Base-by-base conservation (phyloP, 148 eudicot genomes). In the Cornus controversa region DNA sequence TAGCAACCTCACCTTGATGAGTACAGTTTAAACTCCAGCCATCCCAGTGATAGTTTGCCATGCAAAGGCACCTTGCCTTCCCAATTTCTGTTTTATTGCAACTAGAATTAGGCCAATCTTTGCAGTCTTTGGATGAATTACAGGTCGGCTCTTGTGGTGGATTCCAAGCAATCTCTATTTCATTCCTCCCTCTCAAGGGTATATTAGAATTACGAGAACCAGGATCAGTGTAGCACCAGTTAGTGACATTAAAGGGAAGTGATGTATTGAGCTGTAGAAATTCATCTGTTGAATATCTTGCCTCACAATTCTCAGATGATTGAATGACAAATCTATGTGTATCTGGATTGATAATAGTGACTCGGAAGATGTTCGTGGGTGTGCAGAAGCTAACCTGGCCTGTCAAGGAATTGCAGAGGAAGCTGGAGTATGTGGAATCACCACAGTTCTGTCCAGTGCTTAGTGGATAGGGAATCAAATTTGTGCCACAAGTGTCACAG, bases 391-490 rank as follows among this genome's bases (percentile, higher is more conserved):
- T 40, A 66, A 76, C 58, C 47, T 76, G 78, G 26, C 71, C 78
- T 4, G 72, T 76, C 18, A 5, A 58, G 26, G 29, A 58, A 31
- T 66, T 66, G 71, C 78, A 76, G 6, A 0, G 7, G n/a, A 76
- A 76, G 28, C 26, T 22, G 70, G 8, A 28, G 42, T 76, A 76
- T n/a, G 62, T 24, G 71, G 71, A 64, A 67, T 76, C 78, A 58
- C 78, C 78, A 76, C 78, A 76, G 15, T 20, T 50, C 16, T 47
- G 6, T 1, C 40, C 71, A 16, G 34, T 65, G 78, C 78, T 76
- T 31, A 76, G 47, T n/a, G 78, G 78, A 45, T 76, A 76, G 40
- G 78, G 78, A 22, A 76, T 67, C 10, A 76, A 26, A n/a, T 66
- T 15, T 8, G 71, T 45, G 24, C 78, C 78, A 25, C 78, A 76